These are phyloP conservation scores for Aspergillus hiratsukae DNA, from an alignment of 2,329 filamentous ascomycete species.

Conservation along the genomic window DNA sequence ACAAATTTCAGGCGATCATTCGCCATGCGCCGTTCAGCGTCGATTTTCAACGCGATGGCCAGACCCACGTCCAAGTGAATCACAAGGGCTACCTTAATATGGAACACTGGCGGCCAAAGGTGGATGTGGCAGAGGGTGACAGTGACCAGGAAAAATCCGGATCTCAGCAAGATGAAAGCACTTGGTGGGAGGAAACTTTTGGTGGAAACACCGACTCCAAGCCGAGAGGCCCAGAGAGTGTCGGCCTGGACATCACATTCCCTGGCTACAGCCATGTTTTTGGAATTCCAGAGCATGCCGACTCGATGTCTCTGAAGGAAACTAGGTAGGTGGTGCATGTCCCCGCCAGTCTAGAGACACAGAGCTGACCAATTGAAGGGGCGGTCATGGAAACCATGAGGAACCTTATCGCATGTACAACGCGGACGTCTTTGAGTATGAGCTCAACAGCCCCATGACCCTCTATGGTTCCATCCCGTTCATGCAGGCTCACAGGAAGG, in stretches of 20 bases:
- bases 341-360: neutral
- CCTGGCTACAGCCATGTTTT: slow-evolving; percentile 88
- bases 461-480: slow-evolving; percentile 96
- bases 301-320: slow-evolving; percentile 80
- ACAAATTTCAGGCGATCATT: slow-evolving; percentile 76
- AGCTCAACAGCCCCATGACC: slow-evolving; percentile 96
- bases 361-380: slow-evolving; percentile 41
- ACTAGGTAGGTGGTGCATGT: slow-evolving; percentile 55
- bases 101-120: slow-evolving; percentile 90
- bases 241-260: slow-evolving; percentile 88
- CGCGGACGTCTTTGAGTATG: slow-evolving; percentile 95
- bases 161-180: slow-evolving; percentile 60
- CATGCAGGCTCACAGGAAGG: slow-evolving; percentile 94
- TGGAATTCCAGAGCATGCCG: slow-evolving; percentile 90
- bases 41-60: slow-evolving; percentile 79
- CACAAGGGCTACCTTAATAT: slow-evolving; percentile 85
- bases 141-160: slow-evolving; percentile 38
- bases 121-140: slow-evolving; percentile 59
- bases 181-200: slow-evolving; percentile 97
- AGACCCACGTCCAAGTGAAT: slow-evolving; percentile 82
- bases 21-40: slow-evolving; percentile 77
- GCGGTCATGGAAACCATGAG: slow-evolving; percentile 75
- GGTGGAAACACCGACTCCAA: slow-evolving; percentile 94
- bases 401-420: slow-evolving; percentile 97
- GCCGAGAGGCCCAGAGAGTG: slow-evolving; percentile 87